Conservation (phyloP, 1,284 basidiomycete species). For the Apiotrichum montevideense region DNA sequence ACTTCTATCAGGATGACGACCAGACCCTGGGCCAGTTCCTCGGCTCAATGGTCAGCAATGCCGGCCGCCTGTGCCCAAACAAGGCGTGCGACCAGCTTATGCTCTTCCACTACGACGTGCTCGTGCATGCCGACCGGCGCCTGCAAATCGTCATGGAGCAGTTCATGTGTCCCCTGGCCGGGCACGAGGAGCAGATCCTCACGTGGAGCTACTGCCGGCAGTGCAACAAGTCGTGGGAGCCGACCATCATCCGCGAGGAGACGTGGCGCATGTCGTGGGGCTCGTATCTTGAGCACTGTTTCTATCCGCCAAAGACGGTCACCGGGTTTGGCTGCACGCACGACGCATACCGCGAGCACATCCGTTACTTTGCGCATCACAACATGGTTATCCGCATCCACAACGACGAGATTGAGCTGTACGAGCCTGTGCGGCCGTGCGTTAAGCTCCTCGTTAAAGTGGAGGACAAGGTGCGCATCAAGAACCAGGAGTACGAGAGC, state of each 20-base stretch:
- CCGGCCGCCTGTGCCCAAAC: constrained; percentile 65
- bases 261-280: constrained; percentile 60
- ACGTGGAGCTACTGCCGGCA: constrained; percentile 88
- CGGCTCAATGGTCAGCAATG: constrained; percentile 62
- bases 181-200: constrained; percentile 64
- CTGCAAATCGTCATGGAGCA: constrained; percentile 80
- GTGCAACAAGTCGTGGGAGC: constrained; percentile 74
- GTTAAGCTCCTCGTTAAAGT: constrained; percentile 75
- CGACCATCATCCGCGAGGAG: constrained; percentile 84
- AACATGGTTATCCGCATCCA: constrained; percentile 78
- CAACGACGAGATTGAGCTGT: constrained; percentile 71
- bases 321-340: constrained; percentile 68
- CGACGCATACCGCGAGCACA: constrained; percentile 89
- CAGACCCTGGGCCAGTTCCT: constrained; percentile 88
- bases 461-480: constrained; percentile 77
- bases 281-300: constrained; percentile 46
- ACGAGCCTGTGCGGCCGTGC: constrained; percentile 86
- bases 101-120: constrained; percentile 78
- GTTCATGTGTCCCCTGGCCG: constrained; percentile 51
- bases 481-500: constrained; percentile 79
- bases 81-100: constrained; percentile 77
- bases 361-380: constrained; percentile 75
- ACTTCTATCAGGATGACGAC: constrained; percentile 90
- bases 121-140: constrained; percentile 79
- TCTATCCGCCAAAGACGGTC: constrained; percentile 77